Conservation (phyloP, 257 asterid species). For the Prunella vulgaris region DNA sequence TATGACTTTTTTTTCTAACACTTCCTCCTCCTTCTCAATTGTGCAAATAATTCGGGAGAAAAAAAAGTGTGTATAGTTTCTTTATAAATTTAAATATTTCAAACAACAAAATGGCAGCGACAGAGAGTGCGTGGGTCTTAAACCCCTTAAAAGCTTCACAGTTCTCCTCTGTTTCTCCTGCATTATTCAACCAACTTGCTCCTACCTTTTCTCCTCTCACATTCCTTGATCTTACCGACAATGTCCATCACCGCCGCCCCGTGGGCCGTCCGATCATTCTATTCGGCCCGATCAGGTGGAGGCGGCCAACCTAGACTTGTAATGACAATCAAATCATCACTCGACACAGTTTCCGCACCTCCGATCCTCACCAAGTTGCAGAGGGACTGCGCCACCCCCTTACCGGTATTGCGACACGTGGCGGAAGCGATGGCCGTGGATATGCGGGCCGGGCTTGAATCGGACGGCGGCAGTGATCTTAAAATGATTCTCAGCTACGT, state of each 20-base stretch:
- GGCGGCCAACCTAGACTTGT: constrained; percentile 35
- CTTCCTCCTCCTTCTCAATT: no score
- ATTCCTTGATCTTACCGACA: constrained; percentile 28
- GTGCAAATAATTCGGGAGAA: no score
- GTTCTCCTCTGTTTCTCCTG: not conserved
- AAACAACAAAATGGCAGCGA: not conserved
- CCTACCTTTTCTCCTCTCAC: constrained; percentile 13
- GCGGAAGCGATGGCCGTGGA: constrained; percentile 69
- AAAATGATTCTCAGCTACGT: constrained; percentile 84
- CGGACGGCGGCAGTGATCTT: constrained; percentile 63
- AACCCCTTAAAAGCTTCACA: constrained; percentile 18
- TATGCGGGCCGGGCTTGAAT: constrained; percentile 67
- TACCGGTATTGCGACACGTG: constrained; percentile 69
- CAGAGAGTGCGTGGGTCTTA: constrained; percentile 1
- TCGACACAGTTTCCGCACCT: constrained; percentile 28
- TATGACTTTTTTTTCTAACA: no score
- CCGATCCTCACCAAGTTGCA: constrained; percentile 55
- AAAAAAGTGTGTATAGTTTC: no score
- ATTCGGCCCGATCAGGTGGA: constrained; percentile 25
- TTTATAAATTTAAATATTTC: constrained; percentile 28
- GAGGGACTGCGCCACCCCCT: constrained; percentile 68
- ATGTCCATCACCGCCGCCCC: constrained; percentile 47
- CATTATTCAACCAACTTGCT: constrained; percentile 17
- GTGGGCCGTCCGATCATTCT: constrained; percentile 41
- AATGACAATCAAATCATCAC: constrained; percentile 44